Base-by-base conservation (phyloP, 2,329 filamentous ascomycete genomes). In the Cephalotrichum gorgonifer region DNA sequence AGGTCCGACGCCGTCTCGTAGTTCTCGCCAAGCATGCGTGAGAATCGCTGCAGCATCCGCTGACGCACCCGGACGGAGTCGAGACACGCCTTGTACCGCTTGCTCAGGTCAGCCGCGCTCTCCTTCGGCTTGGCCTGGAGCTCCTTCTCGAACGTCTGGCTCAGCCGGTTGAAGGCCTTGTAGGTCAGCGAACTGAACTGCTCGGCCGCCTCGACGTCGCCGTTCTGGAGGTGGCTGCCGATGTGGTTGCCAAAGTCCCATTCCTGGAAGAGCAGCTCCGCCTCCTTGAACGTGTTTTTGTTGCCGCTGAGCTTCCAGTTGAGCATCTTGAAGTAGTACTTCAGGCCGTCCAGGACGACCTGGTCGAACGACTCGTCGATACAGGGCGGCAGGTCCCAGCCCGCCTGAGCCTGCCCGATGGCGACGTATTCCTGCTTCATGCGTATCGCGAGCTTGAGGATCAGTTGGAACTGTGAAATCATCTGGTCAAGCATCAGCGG, bases 251-350 rank as follows among this genome's bases (percentile, higher is more conserved):
- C 94, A 60, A 97, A 97, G 50, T 89, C 88, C 93, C 93, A 98
- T 66, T 98, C 93, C 59, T 95, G 89, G 62, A 96, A 94, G 44
- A 98, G 71, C 54, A 98, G 85, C 71, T 98, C 93, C 6, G 93
- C 93, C 65, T 98, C 93, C 62, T 97, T 97, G 76, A 98, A 98
- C 0, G 90, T 96, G 68, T 97, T 98, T 65, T 96, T 97, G 72
- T 97, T 97, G 50, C 89, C 88, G 57, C 86, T 90, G 48, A 98
- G 73, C 65, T 97, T 97, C 88, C 90, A 97, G 62, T 97, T 96
- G 42, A 98, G 74, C 78, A 98, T 90, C 64, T 91, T 93, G 75
- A 98, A 98, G 67, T 98, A 98, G 65, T 95, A 97, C 63, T 91
- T 94, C 57, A 98, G 73, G 1, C 91, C 90, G 59, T 96, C 91